Conservation (phyloP, 768 basidiomycete genomes). For the Leucocoprinus sp. region DNA sequence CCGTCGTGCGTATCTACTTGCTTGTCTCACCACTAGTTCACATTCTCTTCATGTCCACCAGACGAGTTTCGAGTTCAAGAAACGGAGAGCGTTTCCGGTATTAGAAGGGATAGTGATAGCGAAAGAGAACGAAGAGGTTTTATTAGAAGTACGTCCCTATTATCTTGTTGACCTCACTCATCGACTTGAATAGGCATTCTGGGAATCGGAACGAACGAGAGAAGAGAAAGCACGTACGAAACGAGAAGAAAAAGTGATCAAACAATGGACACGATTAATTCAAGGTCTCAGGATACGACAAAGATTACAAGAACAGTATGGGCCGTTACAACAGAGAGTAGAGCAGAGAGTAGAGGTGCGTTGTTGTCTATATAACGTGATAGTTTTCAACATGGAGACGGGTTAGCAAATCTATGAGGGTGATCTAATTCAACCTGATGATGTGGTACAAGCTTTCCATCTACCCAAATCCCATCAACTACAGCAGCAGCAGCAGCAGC, state of each 20-base stretch:
- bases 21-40: background rate
- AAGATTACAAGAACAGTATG: slow-evolving; percentile 76
- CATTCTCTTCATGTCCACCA: slow-evolving; percentile 22
- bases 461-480: slow-evolving; percentile 52
- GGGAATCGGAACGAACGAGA: slow-evolving; percentile 70
- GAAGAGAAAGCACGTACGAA: slow-evolving; percentile 72
- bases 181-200: slow-evolving; percentile 67
- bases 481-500: slow-evolving; percentile 18
- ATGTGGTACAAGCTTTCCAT: slow-evolving; percentile 64
- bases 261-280: slow-evolving; percentile 83
- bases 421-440: slow-evolving; percentile 59
- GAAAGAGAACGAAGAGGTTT: slow-evolving; percentile 59
- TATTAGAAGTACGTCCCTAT: slow-evolving; percentile 59
- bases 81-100: slow-evolving; percentile 79
- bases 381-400: background rate
- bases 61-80: slow-evolving; percentile 97
- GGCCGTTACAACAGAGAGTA: slow-evolving; percentile 10
- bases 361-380: too few species aligned
- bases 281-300: slow-evolving; percentile 83
- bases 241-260: slow-evolving; percentile 70
- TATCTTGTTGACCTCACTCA: slow-evolving; percentile 10
- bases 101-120: slow-evolving; percentile 85
- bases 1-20: slow-evolving; percentile 62
- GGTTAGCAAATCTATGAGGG: too few species aligned
- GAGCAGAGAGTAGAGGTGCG: too few species aligned